A percentile compares a stretch with the other conserved stretches of the same genome.
These are phyloP conservation scores for Thelonectria discophora DNA, from an alignment of 2,329 filamentous ascomycete genomes.

Conservation along the genomic window DNA sequence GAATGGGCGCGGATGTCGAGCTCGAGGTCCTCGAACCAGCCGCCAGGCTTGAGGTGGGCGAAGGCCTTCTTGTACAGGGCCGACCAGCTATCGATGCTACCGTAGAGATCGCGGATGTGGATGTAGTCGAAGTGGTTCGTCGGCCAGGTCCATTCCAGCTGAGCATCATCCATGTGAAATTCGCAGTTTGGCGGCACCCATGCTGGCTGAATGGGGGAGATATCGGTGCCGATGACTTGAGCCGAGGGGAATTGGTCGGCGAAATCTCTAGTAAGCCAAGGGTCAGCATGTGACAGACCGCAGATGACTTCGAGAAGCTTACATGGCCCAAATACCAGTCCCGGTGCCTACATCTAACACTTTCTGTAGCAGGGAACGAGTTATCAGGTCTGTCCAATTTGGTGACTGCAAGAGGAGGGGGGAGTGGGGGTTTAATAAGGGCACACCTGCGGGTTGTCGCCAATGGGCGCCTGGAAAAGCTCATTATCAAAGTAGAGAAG, in stretches of 20 bases:
- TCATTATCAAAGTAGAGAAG: slow-evolving; percentile 31
- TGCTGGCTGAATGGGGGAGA: slow-evolving; percentile 22
- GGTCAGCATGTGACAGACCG: neutral
- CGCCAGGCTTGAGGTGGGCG: slow-evolving; percentile 24
- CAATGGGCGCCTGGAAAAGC: slow-evolving; percentile 29
- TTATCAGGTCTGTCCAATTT: slow-evolving; percentile 6
- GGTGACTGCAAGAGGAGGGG: neutral
- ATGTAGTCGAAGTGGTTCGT: slow-evolving; percentile 28
- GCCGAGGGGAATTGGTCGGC: slow-evolving; percentile 26
- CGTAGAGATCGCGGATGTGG: slow-evolving; percentile 28
- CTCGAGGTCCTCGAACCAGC: slow-evolving; percentile 28
- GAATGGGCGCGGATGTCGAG: slow-evolving; percentile 28
- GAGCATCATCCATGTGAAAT: slow-evolving; percentile 21
- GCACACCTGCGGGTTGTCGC: slow-evolving; percentile 20
- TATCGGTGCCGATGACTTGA: slow-evolving; percentile 27
- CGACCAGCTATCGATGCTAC: slow-evolving; percentile 26
- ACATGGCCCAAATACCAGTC: slow-evolving; percentile 24
- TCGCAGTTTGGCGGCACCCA: slow-evolving; percentile 24
- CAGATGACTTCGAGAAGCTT: slow-evolving; percentile 2
- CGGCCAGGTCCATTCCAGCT: slow-evolving; percentile 29
- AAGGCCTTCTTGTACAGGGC: slow-evolving; percentile 21
- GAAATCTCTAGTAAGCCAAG: slow-evolving; percentile 16
- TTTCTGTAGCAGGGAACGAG: neutral
- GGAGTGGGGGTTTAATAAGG: neutral
- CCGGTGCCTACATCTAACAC: slow-evolving; percentile 24